Base-by-base conservation (phyloP, 129 eudicot species). In the Heracleum sosnowskyi region DNA sequence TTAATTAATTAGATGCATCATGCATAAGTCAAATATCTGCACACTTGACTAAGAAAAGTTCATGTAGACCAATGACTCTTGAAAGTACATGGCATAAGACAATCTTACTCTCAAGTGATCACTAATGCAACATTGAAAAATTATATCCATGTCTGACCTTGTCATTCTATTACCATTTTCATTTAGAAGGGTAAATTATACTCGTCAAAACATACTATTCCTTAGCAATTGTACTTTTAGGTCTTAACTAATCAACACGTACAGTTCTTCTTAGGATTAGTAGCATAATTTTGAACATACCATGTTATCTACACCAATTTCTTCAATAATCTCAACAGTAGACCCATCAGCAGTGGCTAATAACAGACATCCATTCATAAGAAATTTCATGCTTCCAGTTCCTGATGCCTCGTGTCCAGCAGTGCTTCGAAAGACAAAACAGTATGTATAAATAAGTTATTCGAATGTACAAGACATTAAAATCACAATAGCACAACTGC, bases 381-480 rank as follows among this genome's bases (percentile, higher is more conserved):
- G 84, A 85, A 86, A 89, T 63, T 88, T 89, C 93, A 89, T 89
- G 87, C 88, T 86, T 73, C 92, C 90, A 0, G 90, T 89, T 75
- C 93, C 93, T 20, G 90, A 84, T 44, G 90, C 90, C 88, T 89
- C 93, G 2, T 86, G 88, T 69, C 93, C 93, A 31, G 93, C 90
- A 69, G 93, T 89, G 84, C 93, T 89, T 85, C 87, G 77, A 63
- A 76, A 4, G 33, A 82, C 75, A 37, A n/a, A 28, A 79, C 36
- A 79, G 29, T 64, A 11, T 66, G 33, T 47, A 28, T 41, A 72
- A 72, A 72, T 40, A 72, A 12, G 76, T 1, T 24, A n/a, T 72
- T 72, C 1, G 26, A 12, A 41, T 24, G 4, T 31, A 66, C 2
- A 66, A 3, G 37, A 29, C 18, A 29, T 26, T 29, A 29, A 66